A percentile compares a stretch with the other conserved stretches of the same genome.
phyloP scores from a whole-genome alignment of 257 asterid genomes.

The Solanum bulbocastanum region DNA sequence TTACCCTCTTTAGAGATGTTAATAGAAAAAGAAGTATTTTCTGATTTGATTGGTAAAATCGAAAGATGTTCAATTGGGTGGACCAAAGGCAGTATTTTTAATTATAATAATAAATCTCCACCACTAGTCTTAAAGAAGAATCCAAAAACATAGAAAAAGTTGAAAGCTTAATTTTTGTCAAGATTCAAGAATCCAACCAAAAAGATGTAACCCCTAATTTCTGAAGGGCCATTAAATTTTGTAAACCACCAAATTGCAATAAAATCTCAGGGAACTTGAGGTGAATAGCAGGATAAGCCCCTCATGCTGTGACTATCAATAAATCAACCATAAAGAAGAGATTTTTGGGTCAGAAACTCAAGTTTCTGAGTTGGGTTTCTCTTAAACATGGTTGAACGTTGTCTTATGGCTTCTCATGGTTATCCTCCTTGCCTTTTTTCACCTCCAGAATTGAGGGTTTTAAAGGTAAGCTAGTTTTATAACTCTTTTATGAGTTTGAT shows the following conservation, averaged over 20 bases:
- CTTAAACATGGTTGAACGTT: slow-evolving; percentile 39
- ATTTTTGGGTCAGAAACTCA: background rate
- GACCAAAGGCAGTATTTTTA: background rate
- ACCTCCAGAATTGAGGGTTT: slow-evolving; percentile 33
- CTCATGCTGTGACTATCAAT: slow-evolving; percentile 1
- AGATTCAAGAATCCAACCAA: slow-evolving; percentile 5
- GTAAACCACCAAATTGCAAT: slow-evolving; percentile 1
- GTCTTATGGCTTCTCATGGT: slow-evolving; percentile 67
- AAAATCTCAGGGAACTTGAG: slow-evolving; percentile 26
- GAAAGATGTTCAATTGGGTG: background rate
- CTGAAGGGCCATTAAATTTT: background rate
- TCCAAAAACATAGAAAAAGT: background rate
- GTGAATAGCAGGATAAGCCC: slow-evolving; percentile 33
- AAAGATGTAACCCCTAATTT: background rate
- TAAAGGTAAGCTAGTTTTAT: slow-evolving; percentile 23
- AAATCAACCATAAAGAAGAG: background rate
- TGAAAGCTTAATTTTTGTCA: background rate
- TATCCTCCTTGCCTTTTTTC: slow-evolving; percentile 32
- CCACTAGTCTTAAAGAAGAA: background rate
- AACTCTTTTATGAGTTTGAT: background rate
- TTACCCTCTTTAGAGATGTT: no score
- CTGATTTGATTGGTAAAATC: background rate
- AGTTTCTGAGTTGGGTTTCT: slow-evolving; percentile 13
- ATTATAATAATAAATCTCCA: background rate
- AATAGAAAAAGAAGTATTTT: background rate